These are phyloP conservation scores for Zygosaccharomyces sapae DNA, from an alignment of 1,139 yeast species.

Conservation along the genomic window DNA sequence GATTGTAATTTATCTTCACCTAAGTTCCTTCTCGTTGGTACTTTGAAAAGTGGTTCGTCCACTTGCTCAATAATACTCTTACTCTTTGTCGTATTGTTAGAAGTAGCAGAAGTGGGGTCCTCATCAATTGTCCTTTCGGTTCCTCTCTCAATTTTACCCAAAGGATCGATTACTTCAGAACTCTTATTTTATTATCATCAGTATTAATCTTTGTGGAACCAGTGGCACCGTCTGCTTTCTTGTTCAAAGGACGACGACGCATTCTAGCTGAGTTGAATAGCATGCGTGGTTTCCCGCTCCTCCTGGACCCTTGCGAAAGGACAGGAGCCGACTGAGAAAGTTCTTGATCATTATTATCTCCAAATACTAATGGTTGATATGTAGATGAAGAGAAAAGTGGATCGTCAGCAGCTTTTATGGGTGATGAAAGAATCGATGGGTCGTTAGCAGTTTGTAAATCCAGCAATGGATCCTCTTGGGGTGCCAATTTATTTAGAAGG, in stretches of 20 bases:
- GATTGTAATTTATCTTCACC: constrained; percentile 2
- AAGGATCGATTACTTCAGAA: constrained; percentile 24
- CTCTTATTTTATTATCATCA: too few species aligned
- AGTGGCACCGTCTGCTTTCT: too few species aligned
- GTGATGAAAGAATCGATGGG: constrained; percentile 11
- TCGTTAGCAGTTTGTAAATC: constrained; percentile 16
- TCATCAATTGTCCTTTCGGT: constrained; percentile 22
- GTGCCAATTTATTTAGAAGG: constrained; percentile 27
- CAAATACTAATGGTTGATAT: constrained; percentile 20
- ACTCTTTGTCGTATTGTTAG: constrained; percentile 1
- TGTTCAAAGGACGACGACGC: constrained; percentile 29
- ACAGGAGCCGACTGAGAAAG: constrained; percentile 8
- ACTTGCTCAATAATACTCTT: constrained; percentile 24
- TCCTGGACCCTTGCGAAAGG: constrained; percentile 10
- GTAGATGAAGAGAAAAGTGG: constrained; percentile 26
- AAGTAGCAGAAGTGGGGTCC: constrained; percentile 5
- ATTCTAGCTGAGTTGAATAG: constrained; percentile 28
- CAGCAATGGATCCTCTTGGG: constrained; percentile 27
- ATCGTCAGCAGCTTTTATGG: constrained; percentile 17
- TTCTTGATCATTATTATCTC: not conserved
- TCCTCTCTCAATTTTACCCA: constrained; percentile 25
- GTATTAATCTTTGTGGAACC: too few species aligned
- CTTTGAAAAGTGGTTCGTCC: constrained; percentile 27
- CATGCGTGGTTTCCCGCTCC: constrained; percentile 22
- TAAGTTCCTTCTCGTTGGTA: constrained; percentile 17